A percentile compares a stretch with the other conserved stretches of the same genome.
Evolutionary conservation across 306 rosid species (phyloP).

Genomic region (Lupinus albus): DNA sequence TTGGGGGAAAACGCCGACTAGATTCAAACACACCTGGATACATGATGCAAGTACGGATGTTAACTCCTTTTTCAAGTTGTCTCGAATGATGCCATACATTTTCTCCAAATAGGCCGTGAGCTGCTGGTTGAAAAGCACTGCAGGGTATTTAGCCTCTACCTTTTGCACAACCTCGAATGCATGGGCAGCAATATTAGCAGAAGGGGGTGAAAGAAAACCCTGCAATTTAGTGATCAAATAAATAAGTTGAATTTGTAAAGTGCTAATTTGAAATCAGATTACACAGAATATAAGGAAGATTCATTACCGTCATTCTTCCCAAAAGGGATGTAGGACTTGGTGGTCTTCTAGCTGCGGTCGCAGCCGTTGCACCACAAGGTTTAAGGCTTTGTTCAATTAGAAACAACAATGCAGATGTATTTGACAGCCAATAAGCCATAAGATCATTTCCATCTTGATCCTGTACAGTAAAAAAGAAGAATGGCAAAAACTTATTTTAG

Average conservation of each 20-base stretch:
- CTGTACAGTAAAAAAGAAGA: slow-evolving; percentile 47
- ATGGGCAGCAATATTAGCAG: slow-evolving; percentile 65
- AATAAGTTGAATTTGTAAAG: slow-evolving; percentile 11
- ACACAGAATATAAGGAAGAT: slow-evolving; percentile 3
- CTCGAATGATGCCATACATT: slow-evolving; percentile 84
- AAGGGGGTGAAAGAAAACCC: slow-evolving; percentile 84
- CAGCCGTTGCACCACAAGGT: slow-evolving; percentile 49
- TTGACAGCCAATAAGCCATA: slow-evolving; percentile 90
- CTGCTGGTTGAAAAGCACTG: slow-evolving; percentile 92
- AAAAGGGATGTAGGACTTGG: slow-evolving; percentile 74
- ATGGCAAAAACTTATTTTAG: neutral
- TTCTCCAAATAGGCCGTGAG: slow-evolving; percentile 87
- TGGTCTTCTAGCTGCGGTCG: slow-evolving; percentile 59
- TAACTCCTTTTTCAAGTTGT: slow-evolving; percentile 82
- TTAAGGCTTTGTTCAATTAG: slow-evolving; percentile 76
- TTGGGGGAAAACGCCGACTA: slow-evolving; percentile 18
- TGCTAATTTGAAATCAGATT: neutral
- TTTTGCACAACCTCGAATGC: slow-evolving; percentile 61
- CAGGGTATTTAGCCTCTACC: slow-evolving; percentile 89
- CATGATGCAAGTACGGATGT: slow-evolving; percentile 65
- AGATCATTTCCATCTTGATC: slow-evolving; percentile 75
- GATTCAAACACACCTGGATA: slow-evolving; percentile 64
- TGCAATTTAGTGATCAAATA: slow-evolving; percentile 43
- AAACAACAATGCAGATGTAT: slow-evolving; percentile 77
- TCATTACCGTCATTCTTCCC: slow-evolving; percentile 88